Evolutionary conservation across 1,284 basidiomycete genomes (phyloP).

Genomic region (Pascua guehoae): DNA sequence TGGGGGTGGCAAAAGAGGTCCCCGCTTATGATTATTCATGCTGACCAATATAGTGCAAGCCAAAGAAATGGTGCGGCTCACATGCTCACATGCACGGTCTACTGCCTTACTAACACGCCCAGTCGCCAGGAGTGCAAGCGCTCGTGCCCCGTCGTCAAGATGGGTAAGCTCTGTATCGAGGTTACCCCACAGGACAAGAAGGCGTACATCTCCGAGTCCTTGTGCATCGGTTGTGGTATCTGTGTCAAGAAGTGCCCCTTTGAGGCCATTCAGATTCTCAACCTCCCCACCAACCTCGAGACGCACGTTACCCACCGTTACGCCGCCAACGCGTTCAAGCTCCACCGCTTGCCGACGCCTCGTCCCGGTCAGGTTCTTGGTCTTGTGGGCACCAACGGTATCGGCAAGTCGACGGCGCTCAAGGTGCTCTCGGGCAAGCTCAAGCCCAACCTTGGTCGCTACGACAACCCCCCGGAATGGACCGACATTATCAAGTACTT

Average conservation of each 20-base stretch:
- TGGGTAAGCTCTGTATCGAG: constrained; percentile 98
- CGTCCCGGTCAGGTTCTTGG: constrained; percentile 93
- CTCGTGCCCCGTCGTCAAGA: constrained; percentile 97
- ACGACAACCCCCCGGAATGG: constrained; percentile 86
- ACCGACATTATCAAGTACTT: constrained; percentile 96
- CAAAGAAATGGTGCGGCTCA: constrained; percentile 58
- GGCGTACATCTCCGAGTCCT: constrained; percentile 92
- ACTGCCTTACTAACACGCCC: constrained; percentile 1
- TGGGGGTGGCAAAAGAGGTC: constrained; percentile 1
- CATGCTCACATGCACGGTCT: neutral
- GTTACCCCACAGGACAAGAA: constrained; percentile 91
- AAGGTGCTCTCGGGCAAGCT: constrained; percentile 93
- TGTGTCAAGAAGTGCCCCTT: constrained; percentile 99
- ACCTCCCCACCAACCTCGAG: constrained; percentile 90
- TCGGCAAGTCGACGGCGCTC: constrained; percentile 92
- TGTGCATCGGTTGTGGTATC: constrained; percentile 97
- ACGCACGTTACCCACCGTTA: constrained; percentile 95
- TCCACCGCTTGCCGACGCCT: constrained; percentile 91
- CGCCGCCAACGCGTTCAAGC: constrained; percentile 94
- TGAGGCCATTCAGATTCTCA: constrained; percentile 95
- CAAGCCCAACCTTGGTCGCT: constrained; percentile 62
- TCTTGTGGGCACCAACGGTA: constrained; percentile 96
- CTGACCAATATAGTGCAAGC: constrained; percentile 63
- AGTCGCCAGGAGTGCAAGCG: constrained; percentile 52
- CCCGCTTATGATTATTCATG: neutral